phyloP scores from a whole-genome alignment of 345 rosid species.

The Combretum micranthum region DNA sequence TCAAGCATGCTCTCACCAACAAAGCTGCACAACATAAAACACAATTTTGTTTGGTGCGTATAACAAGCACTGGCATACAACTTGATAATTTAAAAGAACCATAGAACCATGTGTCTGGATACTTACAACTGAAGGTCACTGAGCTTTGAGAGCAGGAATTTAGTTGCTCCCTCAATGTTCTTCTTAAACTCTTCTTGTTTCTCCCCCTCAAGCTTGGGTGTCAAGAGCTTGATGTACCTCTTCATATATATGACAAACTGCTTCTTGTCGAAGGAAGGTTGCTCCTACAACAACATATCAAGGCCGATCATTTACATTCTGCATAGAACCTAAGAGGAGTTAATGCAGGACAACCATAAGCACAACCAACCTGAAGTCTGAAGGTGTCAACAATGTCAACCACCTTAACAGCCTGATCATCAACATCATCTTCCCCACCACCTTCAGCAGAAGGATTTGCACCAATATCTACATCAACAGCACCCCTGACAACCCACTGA shows the following conservation, averaged over 20 bases:
- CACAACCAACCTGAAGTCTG: constrained; percentile 78
- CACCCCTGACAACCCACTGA: constrained; percentile 85
- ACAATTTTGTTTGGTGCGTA: neutral
- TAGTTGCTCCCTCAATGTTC: constrained; percentile 83
- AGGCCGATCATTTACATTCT: too few species aligned
- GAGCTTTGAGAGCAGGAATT: constrained; percentile 75
- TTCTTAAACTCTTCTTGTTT: constrained; percentile 56
- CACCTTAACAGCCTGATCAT: constrained; percentile 70
- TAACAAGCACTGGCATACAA: neutral
- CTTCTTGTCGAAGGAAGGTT: constrained; percentile 90
- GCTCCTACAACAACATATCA: constrained; percentile 48
- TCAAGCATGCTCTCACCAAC: constrained; percentile 95
- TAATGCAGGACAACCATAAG: neutral
- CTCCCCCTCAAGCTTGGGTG: constrained; percentile 53
- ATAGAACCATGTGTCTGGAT: neutral
- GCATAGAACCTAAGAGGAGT: neutral
- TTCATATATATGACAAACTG: constrained; percentile 58
- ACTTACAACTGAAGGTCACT: constrained; percentile 89
- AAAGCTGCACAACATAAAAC: constrained; percentile 41
- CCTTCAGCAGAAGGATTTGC: constrained; percentile 99
- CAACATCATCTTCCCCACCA: constrained; percentile 82
- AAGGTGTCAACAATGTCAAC: constrained; percentile 98
- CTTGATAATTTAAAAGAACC: neutral
- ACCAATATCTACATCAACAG: constrained; percentile 74
- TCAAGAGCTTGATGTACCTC: constrained; percentile 67